Evolutionary conservation across 306 rosid genomes (phyloP), one percentile per base, ranked within the genome.

Genomic region (Begonia masoniana): DNA sequence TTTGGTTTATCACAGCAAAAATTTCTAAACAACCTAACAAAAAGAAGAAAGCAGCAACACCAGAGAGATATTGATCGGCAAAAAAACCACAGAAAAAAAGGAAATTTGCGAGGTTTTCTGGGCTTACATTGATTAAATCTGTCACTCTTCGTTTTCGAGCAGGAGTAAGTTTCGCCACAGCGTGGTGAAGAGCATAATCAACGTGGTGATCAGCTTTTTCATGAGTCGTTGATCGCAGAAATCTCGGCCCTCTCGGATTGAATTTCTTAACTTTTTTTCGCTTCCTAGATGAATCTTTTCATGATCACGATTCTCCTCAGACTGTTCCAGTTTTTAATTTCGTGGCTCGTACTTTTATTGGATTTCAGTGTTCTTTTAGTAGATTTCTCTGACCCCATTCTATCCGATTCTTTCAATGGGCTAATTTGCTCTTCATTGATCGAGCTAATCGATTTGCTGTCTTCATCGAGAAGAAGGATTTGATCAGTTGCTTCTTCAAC

Each of bases 401-500:
- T 54, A 31, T 45, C 35, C 0, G 66, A 56, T 48, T 47, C 36
- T n/a, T 60, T 55, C 43, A 41, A 50, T 43, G 50, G 51, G 11
- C 42, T 24, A 57, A 54, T 60, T 5, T 57, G 57, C 13, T 60
- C 77, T 31, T 47, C 71, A 31, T 70, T 70, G 13, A 67, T 43
- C 54, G 78, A 65, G 17, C 65, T 26, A 2, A 6, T 26, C 35
- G 35, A 26, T 26, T 26, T 26, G 35, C 35, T 62, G n/a, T 68
- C 82, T 55, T 12, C 69, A 50, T 84, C 94, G 5, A 89, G 92
- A 62, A 78, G 74, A 57, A 71, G 61, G 64, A 86, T 81, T 46
- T 85, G 82, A 61, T 91, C 99, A 58, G 86, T 91, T 4, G 96
- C 99, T 64, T 81, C 94, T 65, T 91, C 94, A 47, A 91, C 83